Base-by-base conservation (phyloP, 2,329 filamentous ascomycete genomes). In the Drechslerella coelobrocha region DNA sequence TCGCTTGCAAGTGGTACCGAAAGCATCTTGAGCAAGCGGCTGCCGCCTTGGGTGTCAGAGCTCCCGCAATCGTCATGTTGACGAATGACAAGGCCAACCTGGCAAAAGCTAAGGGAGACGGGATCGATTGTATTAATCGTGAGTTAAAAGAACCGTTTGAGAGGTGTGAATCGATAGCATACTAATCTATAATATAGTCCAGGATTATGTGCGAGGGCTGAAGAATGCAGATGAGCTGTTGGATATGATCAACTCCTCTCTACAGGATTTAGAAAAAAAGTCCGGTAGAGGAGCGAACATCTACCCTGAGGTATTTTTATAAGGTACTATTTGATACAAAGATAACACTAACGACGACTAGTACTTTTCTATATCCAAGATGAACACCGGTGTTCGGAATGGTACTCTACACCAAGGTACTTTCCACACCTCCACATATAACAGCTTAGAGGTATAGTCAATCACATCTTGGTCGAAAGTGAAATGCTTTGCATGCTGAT, bases 371-470 rank as follows among this genome's bases (percentile, higher is more conserved):
- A 83, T 94, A 78, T 97, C 93, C 3, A 95, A 89, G 79, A 89
- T 97, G 86, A 91, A 92, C 85, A 99, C 94, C 3, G 93, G 92
- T 0, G 84, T 97, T 61, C 95, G 95, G 81, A 87, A 87, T 55
- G 92, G 92, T 2, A 87, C 91, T 59, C 82, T 99, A 75, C 94
- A 99, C 78, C 93, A 99, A 80, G 94, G 94, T 5, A 88, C 90
- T 23, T 99, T 97, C 82, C 96, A 92, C 77, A 91, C 97, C 26
- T 97, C 94, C 6, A 91, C 91, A 0, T 99, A 97, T 83, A 99
- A 99, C 81, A 99, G 97, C 76, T 83, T 99, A 9, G 94, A 99
- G 79, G 61, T 66, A 65, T 23, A n/a, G n/a, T n/a, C n/a, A n/a
- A n/a, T n/a, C n/a, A n/a, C n/a, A 27, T 43, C 23, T 47, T 8